Conservation (phyloP, 2,329 filamentous ascomycete genomes). For the Diplocarpon rosae region DNA sequence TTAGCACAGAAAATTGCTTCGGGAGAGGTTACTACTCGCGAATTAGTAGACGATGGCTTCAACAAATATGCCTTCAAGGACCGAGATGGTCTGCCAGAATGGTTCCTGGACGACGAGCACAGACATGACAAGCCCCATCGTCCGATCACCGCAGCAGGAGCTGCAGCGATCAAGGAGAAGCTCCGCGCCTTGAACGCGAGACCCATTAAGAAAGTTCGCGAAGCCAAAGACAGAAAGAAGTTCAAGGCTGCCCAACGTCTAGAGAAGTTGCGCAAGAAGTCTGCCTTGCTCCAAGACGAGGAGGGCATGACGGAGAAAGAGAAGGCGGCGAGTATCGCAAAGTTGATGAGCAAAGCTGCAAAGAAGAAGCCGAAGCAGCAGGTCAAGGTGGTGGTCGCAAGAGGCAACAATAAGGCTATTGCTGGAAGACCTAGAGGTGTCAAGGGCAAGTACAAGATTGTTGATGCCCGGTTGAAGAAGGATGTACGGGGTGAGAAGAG, state of each 20-base stretch:
- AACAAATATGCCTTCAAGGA: slow-evolving; percentile 90
- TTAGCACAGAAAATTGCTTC: slow-evolving; percentile 85
- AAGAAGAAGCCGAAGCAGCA: slow-evolving; percentile 79
- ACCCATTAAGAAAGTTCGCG: slow-evolving; percentile 97
- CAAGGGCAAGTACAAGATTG: slow-evolving; percentile 96
- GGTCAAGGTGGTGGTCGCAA: slow-evolving; percentile 82
- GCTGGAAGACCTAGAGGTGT: slow-evolving; percentile 80
- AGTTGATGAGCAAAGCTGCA: slow-evolving; percentile 68
- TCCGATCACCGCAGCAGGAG: slow-evolving; percentile 85
- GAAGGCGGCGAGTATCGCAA: slow-evolving; percentile 76
- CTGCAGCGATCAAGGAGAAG: slow-evolving; percentile 90
- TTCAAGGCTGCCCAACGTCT: slow-evolving; percentile 82
- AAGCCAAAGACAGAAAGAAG: slow-evolving; percentile 95
- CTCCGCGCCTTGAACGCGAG: slow-evolving; percentile 83
- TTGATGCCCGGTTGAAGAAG: slow-evolving; percentile 93
- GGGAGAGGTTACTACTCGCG: slow-evolving; percentile 66
- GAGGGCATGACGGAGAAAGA: slow-evolving; percentile 93
- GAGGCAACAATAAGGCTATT: slow-evolving; percentile 73
- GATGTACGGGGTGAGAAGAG: slow-evolving; percentile 83
- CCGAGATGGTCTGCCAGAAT: slow-evolving; percentile 83
- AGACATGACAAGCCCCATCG: slow-evolving; percentile 75
- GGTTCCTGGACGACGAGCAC: slow-evolving; percentile 91
- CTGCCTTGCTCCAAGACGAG: slow-evolving; percentile 76
- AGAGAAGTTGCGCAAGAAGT: slow-evolving; percentile 96
- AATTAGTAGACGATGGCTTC: slow-evolving; percentile 83